Evolutionary conservation across 2,329 filamentous ascomycete genomes (phyloP), one percentile per base, ranked within the genome.

Genomic region (Chaetomium sp.): DNA sequence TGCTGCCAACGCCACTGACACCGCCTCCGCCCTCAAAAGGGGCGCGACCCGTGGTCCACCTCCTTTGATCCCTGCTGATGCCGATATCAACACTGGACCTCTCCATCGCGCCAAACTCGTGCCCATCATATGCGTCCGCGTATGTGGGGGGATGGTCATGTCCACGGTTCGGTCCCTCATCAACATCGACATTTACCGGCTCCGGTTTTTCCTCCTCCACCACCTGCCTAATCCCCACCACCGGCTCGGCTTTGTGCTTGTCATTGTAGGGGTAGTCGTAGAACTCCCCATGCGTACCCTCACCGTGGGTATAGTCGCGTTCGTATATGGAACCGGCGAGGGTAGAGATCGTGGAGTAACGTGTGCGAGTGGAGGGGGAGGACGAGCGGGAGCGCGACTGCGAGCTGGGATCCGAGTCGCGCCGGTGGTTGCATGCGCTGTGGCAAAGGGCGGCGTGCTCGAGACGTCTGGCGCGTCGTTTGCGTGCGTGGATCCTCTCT

Each of bases 401-500:
- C 8, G 47, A 38, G n/a, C 16, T 29, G 9, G 13, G 47, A 27
- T 38, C 23, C n/a, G 42, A 25, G 47, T 31, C 27, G 42, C 10
- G 42, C 19, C 12, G 38, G 38, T 25, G 25, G 16, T 19, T 35
- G 35, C 31, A 33, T 8, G 29, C 4, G 12, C 7, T 29, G 51
- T 55, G 12, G 54, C 29, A 29, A 21, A 45, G 49, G 4, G 49
- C 27, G 25, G 49, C 50, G 16, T 62, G 50, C 21, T 62, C 60
- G 27, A 25, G 42, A 16, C 33, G 45, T 9, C 29, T 38, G 62
- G 19, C 21, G 35, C 62, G 62, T 27, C 49, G 21, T 12, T 29
- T 23, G 25, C 54, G 54, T 5, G 60, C 60, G 29, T 45, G 31
- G 45, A 57, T 29, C 25, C 60, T 53, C 38, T 63, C 60, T 63